Percentiles rank a stretch among this genome's conserved stretches.
These are phyloP conservation scores for Saccharomycopsis crataegensis DNA, from an alignment of 1,139 yeast species.

Conservation along the genomic window DNA sequence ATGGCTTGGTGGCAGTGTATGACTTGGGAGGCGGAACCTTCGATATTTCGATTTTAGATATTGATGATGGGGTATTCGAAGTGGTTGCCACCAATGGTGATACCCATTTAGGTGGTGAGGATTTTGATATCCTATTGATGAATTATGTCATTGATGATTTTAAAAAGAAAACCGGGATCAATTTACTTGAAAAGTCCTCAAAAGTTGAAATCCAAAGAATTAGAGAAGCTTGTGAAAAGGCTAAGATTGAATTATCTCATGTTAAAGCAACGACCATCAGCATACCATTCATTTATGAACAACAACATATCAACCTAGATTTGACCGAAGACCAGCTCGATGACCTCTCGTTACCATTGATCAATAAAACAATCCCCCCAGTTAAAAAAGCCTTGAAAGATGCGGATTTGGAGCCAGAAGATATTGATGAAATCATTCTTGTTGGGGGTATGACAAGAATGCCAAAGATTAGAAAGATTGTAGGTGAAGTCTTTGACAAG, in stretches of 20 bases:
- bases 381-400: slow-evolving; percentile 63
- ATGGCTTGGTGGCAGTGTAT: slow-evolving; percentile 68
- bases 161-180: slow-evolving; percentile 37
- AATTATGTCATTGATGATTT: slow-evolving; percentile 45
- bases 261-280: slow-evolving; percentile 47
- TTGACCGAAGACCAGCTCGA: slow-evolving; percentile 61
- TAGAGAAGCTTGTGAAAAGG: slow-evolving; percentile 63
- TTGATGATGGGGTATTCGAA: slow-evolving; percentile 76
- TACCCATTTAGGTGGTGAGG: slow-evolving; percentile 81
- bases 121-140: slow-evolving; percentile 59
- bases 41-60: slow-evolving; percentile 71
- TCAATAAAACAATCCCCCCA: slow-evolving; percentile 56
- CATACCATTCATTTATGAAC: slow-evolving; percentile 52
- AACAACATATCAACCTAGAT: slow-evolving; percentile 42
- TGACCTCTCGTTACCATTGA: slow-evolving; percentile 51
- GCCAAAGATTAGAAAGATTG: slow-evolving; percentile 62
- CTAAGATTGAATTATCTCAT: slow-evolving; percentile 65
- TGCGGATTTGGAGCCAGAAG: slow-evolving; percentile 54
- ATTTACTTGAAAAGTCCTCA: slow-evolving; percentile 29
- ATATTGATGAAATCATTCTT: slow-evolving; percentile 62
- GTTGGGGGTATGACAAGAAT: slow-evolving; percentile 86
- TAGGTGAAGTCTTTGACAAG: slow-evolving; percentile 45
- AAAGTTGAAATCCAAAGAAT: slow-evolving; percentile 58
- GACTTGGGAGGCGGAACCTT: slow-evolving; percentile 84
- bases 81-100: slow-evolving; percentile 80